Percentiles rank a stretch among this genome's conserved stretches.
These are phyloP conservation scores for Ophiocordyceps sinensis DNA, from an alignment of 2,329 filamentous ascomycete species.

Conservation along the genomic window DNA sequence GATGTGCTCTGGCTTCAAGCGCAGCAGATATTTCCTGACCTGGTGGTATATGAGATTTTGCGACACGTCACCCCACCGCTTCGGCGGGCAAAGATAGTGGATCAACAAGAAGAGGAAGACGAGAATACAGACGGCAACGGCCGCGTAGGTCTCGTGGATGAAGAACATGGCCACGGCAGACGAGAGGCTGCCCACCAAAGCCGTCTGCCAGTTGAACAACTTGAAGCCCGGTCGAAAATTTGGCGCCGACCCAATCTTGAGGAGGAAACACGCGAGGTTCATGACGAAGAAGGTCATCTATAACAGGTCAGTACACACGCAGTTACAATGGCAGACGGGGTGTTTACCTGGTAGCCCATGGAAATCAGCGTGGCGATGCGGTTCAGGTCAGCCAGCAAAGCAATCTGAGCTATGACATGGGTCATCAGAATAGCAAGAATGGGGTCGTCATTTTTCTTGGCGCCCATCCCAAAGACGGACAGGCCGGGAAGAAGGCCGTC, in stretches of 20 bases:
- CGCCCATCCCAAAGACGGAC: slow-evolving; percentile 59
- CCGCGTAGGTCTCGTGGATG: slow-evolving; percentile 69
- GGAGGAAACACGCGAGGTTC: slow-evolving; percentile 72
- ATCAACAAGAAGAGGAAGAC: slow-evolving; percentile 71
- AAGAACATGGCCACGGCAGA: slow-evolving; percentile 81
- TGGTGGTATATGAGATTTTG: slow-evolving; percentile 79
- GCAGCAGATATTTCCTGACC: slow-evolving; percentile 72
- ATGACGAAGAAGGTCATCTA: slow-evolving; percentile 82
- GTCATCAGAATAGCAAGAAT: slow-evolving; percentile 63
- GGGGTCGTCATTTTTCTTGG: slow-evolving; percentile 58
- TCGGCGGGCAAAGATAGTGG: slow-evolving; percentile 73
- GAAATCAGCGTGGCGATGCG: slow-evolving; percentile 82
- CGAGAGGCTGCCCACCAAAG: slow-evolving; percentile 56
- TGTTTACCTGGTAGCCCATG: slow-evolving; percentile 61
- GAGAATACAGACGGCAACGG: slow-evolving; percentile 57
- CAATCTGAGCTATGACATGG: slow-evolving; percentile 60
- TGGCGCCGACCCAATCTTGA: slow-evolving; percentile 76
- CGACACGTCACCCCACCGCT: slow-evolving; percentile 81
- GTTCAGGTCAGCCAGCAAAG: slow-evolving; percentile 72
- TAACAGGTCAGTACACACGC: not conserved
- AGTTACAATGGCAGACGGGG: not conserved
- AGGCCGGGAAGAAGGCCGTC: slow-evolving; percentile 69
- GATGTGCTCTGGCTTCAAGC: slow-evolving; percentile 76
- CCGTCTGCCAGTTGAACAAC: slow-evolving; percentile 80
- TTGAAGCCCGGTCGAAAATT: slow-evolving; percentile 83